phyloP scores from a whole-genome alignment of 2,329 filamentous ascomycete genomes.

The Colletotrichum musicola region DNA sequence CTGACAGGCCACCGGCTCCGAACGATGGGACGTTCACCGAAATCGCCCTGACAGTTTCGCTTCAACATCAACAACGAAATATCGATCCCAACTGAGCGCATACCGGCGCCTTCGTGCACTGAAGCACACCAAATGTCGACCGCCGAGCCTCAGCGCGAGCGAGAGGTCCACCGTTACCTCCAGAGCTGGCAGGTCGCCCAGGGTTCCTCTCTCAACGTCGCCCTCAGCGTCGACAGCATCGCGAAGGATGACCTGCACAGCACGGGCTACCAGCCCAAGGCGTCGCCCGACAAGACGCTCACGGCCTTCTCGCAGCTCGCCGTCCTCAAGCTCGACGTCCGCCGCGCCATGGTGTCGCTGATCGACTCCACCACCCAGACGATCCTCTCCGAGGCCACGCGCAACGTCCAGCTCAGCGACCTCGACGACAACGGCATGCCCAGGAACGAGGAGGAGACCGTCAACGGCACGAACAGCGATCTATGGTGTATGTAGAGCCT shows the following conservation, averaged over 20 bases:
- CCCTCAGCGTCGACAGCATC: slow-evolving; percentile 48
- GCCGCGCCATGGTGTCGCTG: slow-evolving; percentile 63
- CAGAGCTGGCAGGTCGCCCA: slow-evolving; percentile 50
- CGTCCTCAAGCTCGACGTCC: slow-evolving; percentile 59
- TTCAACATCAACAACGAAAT: neutral
- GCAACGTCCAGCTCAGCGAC: slow-evolving; percentile 54
- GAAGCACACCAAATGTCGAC: slow-evolving; percentile 20
- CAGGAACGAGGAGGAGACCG: neutral
- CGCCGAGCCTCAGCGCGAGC: slow-evolving; percentile 45
- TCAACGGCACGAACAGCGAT: slow-evolving; percentile 41
- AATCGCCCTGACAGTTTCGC: neutral
- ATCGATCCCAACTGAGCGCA: no score
- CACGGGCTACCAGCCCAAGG: slow-evolving; percentile 48
- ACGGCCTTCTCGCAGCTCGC: slow-evolving; percentile 64
- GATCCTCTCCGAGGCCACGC: slow-evolving; percentile 65
- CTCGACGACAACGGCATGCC: slow-evolving; percentile 38
- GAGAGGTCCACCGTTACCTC: slow-evolving; percentile 48
- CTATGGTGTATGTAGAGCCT: slow-evolving; percentile 51
- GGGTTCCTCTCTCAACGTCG: slow-evolving; percentile 48
- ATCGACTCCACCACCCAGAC: slow-evolving; percentile 61
- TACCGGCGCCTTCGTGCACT: no score
- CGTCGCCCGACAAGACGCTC: slow-evolving; percentile 53
- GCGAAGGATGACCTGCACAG: slow-evolving; percentile 44
- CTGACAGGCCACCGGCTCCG: neutral
- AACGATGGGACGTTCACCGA: neutral